Evolutionary conservation across 345 rosid genomes (phyloP).

Genomic region (Hypericum androsaemum): DNA sequence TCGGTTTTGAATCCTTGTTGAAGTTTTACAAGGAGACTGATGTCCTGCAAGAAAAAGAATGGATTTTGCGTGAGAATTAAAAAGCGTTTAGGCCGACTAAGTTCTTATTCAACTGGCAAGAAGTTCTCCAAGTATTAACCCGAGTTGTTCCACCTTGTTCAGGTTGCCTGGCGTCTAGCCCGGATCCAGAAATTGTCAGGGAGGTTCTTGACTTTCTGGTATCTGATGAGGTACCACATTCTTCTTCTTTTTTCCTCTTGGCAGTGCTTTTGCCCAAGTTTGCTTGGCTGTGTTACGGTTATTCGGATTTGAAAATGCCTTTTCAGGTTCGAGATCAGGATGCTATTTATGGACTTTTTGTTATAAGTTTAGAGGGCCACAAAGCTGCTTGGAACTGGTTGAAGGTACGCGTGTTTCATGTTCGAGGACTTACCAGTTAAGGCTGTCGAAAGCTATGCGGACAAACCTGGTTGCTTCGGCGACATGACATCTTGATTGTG

Average conservation of each 20-base stretch:
- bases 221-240: constrained; percentile 24
- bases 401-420: constrained; percentile 14
- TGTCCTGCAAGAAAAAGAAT: constrained; percentile 33
- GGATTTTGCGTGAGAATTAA: constrained; percentile 22
- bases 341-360: constrained; percentile 14
- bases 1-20: constrained; percentile 27
- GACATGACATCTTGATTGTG: not conserved
- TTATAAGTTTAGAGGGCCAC: constrained; percentile 27
- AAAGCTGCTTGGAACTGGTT: constrained; percentile 33
- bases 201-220: constrained; percentile 26
- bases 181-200: constrained; percentile 23
- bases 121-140: not conserved
- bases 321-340: constrained; percentile 30
- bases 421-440: not conserved
- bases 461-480: not conserved
- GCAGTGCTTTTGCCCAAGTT: too few species aligned
- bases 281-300: not conserved
- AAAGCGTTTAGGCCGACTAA: too few species aligned
- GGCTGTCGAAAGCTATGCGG: too few species aligned
- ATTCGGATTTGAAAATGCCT: not conserved
- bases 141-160: constrained; percentile 1
- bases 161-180: constrained; percentile 25
- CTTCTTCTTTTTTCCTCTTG: not conserved
- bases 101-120: too few species aligned
- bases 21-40: constrained; percentile 37